A percentile compares a stretch with the other conserved stretches of the same genome.
phyloP scores from a whole-genome alignment of 2,329 filamentous ascomycete species.

The Arthrobotrys iridis region DNA sequence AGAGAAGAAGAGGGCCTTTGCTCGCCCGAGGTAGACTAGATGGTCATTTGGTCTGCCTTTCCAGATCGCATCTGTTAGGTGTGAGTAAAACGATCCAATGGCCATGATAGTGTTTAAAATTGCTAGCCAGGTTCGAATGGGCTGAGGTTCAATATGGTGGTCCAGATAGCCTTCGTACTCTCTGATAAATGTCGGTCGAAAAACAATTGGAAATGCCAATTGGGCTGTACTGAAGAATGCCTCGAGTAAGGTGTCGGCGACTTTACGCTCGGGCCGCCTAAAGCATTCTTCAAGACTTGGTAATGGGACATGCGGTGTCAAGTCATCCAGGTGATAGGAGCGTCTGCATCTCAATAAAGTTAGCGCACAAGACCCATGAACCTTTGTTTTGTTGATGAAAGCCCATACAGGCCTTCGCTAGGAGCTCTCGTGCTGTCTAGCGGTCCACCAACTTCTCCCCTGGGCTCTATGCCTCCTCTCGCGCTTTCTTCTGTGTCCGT shows the following conservation, averaged over 20 bases:
- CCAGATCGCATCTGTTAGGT: constrained; percentile 56
- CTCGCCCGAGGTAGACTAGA: constrained; percentile 54
- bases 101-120: constrained; percentile 56
- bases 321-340: constrained; percentile 55
- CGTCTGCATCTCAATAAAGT: background rate
- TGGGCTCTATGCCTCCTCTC: background rate
- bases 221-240: constrained; percentile 56
- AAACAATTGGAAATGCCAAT: constrained; percentile 56
- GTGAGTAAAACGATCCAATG: constrained; percentile 55
- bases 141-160: constrained; percentile 54
- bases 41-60: constrained; percentile 53
- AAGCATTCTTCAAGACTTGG: constrained; percentile 52
- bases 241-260: constrained; percentile 54
- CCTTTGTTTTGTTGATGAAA: background rate
- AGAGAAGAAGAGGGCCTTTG: constrained; percentile 54
- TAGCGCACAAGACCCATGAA: background rate
- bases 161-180: constrained; percentile 55
- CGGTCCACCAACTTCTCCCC: background rate
- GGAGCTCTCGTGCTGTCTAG: constrained; percentile 5
- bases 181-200: constrained; percentile 52
- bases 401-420: constrained; percentile 32
- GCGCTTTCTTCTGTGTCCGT: background rate
- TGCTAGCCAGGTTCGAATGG: constrained; percentile 56
- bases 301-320: constrained; percentile 43
- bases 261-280: constrained; percentile 41